A percentile compares a stretch with the other conserved stretches of the same genome.
These are phyloP conservation scores for Candida dubliniensis DNA, from an alignment of 1,139 yeast genomes.

Conservation along the genomic window DNA sequence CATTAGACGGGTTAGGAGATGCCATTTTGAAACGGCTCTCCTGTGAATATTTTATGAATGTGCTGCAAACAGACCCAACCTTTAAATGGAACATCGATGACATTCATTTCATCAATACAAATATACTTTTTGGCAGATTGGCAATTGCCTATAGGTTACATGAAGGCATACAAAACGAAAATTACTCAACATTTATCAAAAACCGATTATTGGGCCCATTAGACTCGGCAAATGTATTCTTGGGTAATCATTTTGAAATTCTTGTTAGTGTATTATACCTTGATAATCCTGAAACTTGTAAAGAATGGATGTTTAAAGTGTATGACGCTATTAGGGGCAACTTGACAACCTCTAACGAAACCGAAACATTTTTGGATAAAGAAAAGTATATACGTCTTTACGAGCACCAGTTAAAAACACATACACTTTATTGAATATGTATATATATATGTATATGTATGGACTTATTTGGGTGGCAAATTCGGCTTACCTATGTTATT, in stretches of 20 bases:
- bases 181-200: constrained; percentile 3
- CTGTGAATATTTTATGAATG: constrained; percentile 11
- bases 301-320: constrained; percentile 15
- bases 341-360: constrained; percentile 9
- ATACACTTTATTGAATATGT: constrained; percentile 4
- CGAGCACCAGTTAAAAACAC: constrained; percentile 3
- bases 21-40: constrained; percentile 13
- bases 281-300: constrained; percentile 14
- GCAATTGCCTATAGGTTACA: constrained; percentile 15
- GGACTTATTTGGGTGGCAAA: constrained; percentile 3
- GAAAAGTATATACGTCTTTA: constrained; percentile 6
- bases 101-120: constrained; percentile 14
- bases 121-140: constrained; percentile 14
- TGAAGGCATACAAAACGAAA: constrained; percentile 4
- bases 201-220: background rate
- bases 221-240: constrained; percentile 10
- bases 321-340: constrained; percentile 11
- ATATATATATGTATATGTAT: background rate
- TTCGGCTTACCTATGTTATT: constrained; percentile 17
- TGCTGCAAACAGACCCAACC: constrained; percentile 7
- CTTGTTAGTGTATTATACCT: constrained; percentile 15
- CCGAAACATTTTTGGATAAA: constrained; percentile 10
- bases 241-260: constrained; percentile 19
- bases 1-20: constrained; percentile 18
- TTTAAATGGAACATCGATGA: constrained; percentile 13